Base-by-base conservation (phyloP, 176 grass and related monocot genomes). In the Ananas comosus region DNA sequence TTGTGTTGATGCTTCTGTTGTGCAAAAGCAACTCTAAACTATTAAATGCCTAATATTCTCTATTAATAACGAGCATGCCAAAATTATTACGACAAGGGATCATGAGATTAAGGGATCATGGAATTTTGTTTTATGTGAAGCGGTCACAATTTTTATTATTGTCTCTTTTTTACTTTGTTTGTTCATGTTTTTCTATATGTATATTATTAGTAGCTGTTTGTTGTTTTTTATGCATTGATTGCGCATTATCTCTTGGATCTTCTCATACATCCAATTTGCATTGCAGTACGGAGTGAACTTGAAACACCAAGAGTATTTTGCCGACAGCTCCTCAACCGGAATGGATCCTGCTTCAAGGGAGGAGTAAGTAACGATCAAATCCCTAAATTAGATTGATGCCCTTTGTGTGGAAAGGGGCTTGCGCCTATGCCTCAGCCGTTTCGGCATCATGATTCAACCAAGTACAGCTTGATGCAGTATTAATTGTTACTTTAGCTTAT, bases 261-360 rank as follows among this genome's bases (percentile, higher is more conserved):
- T 13, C 12, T 56, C 52, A 56, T 56, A 4, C 16, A 61, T 18
- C 56, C 56, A 9, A 21, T 59, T 16, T 10, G 21, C 64, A 54
- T 72, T 75, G 61, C 82, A 99, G 89, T 83, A 99, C 63, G 94
- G 89, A 74, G 86, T 99, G 78, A 99, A 93, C 84, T 80, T 99
- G 75, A 93, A 91, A 76, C 94, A 93, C 69, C 82, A 88, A 0
- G 89, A 99, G 63, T 99, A 93, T 67, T 93, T 99, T 6, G 87
- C 89, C 14, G 84, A 93, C 79, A 88, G 69, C 85, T 89, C 84
- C 22, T 93, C 84, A 61, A 82, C 86, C 33, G 89, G 89, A 69
- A 79, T 89, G 85, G 78, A 88, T 65, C 89, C 89, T 82, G 67
- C 79, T 7, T 76, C 83, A 66, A 88, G 89, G 67, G 89, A 92